Conservation (phyloP, 2,329 filamentous ascomycete species). For the Exophiala lecanii-corni region DNA sequence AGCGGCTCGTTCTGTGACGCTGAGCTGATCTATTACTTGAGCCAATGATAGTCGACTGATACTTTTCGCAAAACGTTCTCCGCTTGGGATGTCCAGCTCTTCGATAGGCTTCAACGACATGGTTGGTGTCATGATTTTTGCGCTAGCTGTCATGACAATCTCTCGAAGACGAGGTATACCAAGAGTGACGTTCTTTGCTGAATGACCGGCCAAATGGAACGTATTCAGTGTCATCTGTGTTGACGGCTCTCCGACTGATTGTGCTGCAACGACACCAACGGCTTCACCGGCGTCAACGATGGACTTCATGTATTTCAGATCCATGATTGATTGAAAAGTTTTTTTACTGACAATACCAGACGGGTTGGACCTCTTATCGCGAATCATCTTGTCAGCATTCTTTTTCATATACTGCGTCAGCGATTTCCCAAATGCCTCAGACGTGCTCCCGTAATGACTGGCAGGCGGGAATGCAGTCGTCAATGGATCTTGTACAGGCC, state of each 20-base stretch:
- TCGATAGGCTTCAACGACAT: constrained; percentile 80
- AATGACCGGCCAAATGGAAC: constrained; percentile 98
- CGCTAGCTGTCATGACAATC: constrained; percentile 95
- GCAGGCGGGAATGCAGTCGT: constrained; percentile 69
- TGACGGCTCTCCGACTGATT: constrained; percentile 94
- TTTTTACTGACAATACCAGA: constrained; percentile 56
- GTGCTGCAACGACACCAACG: constrained; percentile 91
- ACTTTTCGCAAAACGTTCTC: constrained; percentile 79
- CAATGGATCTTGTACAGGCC: constrained; percentile 69
- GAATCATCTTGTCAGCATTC: constrained; percentile 61
- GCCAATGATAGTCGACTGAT: constrained; percentile 82
- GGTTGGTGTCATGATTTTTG: constrained; percentile 79
- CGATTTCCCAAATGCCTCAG: constrained; percentile 73
- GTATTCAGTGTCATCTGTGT: constrained; percentile 99
- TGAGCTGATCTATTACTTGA: constrained; percentile 75
- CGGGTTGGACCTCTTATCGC: constrained; percentile 53
- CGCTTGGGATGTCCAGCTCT: constrained; percentile 64
- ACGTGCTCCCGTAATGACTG: constrained; percentile 77
- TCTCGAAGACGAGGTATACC: constrained; percentile 96
- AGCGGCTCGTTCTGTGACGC: constrained; percentile 74
- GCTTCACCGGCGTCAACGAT: constrained; percentile 93
- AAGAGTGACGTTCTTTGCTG: constrained; percentile 95
- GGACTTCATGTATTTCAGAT: constrained; percentile 88
- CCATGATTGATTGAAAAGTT: constrained; percentile 76
- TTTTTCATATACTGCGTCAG: constrained; percentile 72